Percentiles rank a stretch among this genome's conserved stretches.
Conservation (phyloP, 169 alveolate genomes). For the Plasmodium gonderi region DNA sequence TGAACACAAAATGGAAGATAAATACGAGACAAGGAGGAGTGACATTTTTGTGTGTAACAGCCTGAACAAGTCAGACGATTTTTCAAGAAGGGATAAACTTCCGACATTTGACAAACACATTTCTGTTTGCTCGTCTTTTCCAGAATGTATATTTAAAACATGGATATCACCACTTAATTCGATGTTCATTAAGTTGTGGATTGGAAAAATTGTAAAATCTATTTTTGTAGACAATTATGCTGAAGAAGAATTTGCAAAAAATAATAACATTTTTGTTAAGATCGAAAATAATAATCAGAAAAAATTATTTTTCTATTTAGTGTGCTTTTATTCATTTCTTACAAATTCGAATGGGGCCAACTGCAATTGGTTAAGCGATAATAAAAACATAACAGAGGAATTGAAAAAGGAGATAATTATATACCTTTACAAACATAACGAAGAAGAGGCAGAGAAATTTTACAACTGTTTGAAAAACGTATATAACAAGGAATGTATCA, state of each 20-base stretch:
- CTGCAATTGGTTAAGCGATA: background rate
- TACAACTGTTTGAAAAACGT: slow-evolving; percentile 38
- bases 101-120: background rate
- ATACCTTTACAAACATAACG: slow-evolving; percentile 32
- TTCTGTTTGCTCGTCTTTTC: background rate
- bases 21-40: background rate
- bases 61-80: background rate
- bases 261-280: slow-evolving; percentile 27
- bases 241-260: background rate
- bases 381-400: background rate
- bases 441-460: slow-evolving; percentile 26
- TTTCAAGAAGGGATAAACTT: background rate
- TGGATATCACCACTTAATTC: slow-evolving; percentile 8
- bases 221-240: background rate
- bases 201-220: background rate
- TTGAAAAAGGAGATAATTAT: background rate
- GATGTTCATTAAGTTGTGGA: slow-evolving; percentile 9
- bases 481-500: slow-evolving; percentile 1
- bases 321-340: slow-evolving; percentile 12
- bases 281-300: slow-evolving; percentile 20
- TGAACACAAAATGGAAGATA: background rate
- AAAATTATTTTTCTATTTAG: slow-evolving; percentile 55
- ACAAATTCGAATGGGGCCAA: background rate
- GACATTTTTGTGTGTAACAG: background rate
- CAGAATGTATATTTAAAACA: background rate